A percentile compares a stretch with the other conserved stretches of the same genome.
These are phyloP conservation scores for Hordeum marinum DNA, from an alignment of 176 grass and related monocot genomes.

Conservation along the genomic window DNA sequence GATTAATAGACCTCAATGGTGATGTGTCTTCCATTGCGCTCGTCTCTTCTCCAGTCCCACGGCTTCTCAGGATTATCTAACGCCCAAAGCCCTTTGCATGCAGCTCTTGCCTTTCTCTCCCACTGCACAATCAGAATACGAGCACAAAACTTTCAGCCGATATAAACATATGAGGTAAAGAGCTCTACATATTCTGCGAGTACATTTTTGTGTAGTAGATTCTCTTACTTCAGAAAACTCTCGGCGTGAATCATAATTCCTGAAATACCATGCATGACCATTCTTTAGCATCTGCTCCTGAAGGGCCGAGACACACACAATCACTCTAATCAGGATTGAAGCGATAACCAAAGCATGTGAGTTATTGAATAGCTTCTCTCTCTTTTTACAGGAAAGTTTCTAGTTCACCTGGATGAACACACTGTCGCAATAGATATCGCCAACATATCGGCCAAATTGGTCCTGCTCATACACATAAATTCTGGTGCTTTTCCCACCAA, in stretches of 20 bases:
- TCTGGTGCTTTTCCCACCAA: slow-evolving; percentile 32
- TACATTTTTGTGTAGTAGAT: neutral
- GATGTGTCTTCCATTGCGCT: neutral
- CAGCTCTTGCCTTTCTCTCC: slow-evolving; percentile 36
- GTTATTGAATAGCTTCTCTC: neutral
- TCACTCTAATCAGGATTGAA: neutral
- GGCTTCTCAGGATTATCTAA: slow-evolving; percentile 48
- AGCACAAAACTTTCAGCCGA: neutral
- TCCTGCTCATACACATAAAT: slow-evolving; percentile 27
- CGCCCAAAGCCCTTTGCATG: slow-evolving; percentile 34
- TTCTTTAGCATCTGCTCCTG: neutral
- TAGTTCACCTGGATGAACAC: neutral
- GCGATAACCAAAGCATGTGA: neutral
- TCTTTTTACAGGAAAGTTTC: neutral
- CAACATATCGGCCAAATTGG: slow-evolving; percentile 1
- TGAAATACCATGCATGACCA: neutral
- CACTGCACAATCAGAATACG: slow-evolving; percentile 30
- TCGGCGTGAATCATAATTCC: neutral
- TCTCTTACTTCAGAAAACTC: neutral
- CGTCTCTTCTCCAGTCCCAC: slow-evolving; percentile 49
- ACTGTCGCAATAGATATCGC: neutral
- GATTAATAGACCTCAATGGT: neutral
- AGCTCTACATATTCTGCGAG: neutral
- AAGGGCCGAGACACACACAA: neutral
- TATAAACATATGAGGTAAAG: neutral